Conservation (phyloP, 2,329 filamentous ascomycete species). For the Alternaria brassicae region DNA sequence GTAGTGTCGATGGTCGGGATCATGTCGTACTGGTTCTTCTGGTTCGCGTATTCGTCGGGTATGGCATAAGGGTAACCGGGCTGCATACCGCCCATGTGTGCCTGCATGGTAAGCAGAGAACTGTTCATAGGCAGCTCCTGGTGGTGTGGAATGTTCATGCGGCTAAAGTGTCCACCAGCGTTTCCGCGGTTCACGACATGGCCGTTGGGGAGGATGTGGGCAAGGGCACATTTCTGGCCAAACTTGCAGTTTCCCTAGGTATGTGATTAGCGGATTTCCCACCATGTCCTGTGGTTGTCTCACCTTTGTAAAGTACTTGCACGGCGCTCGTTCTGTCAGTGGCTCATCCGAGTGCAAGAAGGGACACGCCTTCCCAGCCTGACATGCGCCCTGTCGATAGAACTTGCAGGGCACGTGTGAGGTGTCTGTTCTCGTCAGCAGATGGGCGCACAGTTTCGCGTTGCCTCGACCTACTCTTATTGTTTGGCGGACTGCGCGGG, state of each 20-base stretch:
- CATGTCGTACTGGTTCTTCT: constrained; percentile 54
- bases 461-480: constrained; percentile 53
- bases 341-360: constrained; percentile 93
- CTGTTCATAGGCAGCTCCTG: constrained; percentile 77
- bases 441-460: neutral
- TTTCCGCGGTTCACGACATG: constrained; percentile 80
- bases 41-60: constrained; percentile 50
- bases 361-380: constrained; percentile 93
- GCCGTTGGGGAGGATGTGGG: constrained; percentile 93
- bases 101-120: constrained; percentile 70
- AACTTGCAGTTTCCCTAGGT: constrained; percentile 96
- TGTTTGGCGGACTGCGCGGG: constrained; percentile 58
- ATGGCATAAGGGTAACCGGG: constrained; percentile 51
- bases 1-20: constrained; percentile 66
- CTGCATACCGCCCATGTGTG: constrained; percentile 50
- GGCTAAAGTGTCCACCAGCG: constrained; percentile 66
- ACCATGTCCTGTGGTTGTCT: neutral
- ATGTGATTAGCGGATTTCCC: neutral
- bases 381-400: constrained; percentile 94
- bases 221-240: constrained; percentile 94
- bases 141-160: constrained; percentile 70
- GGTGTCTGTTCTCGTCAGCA: constrained; percentile 69
- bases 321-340: constrained; percentile 82
- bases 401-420: constrained; percentile 99
- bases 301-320: constrained; percentile 99